Conservation (phyloP, 352 stramenopile species). For the Phytopythium kandeliae region DNA sequence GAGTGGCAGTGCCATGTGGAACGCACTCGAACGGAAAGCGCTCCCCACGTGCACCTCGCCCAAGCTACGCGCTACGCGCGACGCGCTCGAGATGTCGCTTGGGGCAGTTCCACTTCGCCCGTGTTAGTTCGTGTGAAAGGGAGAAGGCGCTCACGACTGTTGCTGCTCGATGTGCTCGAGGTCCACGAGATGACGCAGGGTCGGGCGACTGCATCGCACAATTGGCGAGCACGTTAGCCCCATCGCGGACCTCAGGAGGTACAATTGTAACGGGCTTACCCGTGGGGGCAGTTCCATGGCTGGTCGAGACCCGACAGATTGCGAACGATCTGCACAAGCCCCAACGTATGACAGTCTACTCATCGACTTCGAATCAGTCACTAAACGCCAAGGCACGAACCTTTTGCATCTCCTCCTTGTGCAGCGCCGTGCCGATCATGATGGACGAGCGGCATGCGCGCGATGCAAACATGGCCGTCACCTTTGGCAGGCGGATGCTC, state of each 20-base stretch:
- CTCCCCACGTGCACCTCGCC: no score
- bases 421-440: constrained; percentile 96
- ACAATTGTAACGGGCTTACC: constrained; percentile 24
- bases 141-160: background rate
- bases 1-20: no score
- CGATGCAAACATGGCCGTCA: constrained; percentile 95
- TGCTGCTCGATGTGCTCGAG: constrained; percentile 32
- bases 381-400: no score
- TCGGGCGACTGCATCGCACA: constrained; percentile 42
- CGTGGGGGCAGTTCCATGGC: constrained; percentile 96
- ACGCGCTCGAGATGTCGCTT: no score
- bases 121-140: background rate
- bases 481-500: constrained; percentile 89
- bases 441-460: constrained; percentile 92
- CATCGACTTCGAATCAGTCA: no score
- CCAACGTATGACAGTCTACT: no score
- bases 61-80: no score
- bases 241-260: no score
- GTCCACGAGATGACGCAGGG: constrained; percentile 69
- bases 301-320: constrained; percentile 90
- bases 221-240: no score
- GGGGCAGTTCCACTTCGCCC: background rate
- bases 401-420: constrained; percentile 89
- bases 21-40: no score
- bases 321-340: constrained; percentile 57